Base-by-base conservation (phyloP, 768 basidiomycete species). In the Leucocoprinus leucothites region DNA sequence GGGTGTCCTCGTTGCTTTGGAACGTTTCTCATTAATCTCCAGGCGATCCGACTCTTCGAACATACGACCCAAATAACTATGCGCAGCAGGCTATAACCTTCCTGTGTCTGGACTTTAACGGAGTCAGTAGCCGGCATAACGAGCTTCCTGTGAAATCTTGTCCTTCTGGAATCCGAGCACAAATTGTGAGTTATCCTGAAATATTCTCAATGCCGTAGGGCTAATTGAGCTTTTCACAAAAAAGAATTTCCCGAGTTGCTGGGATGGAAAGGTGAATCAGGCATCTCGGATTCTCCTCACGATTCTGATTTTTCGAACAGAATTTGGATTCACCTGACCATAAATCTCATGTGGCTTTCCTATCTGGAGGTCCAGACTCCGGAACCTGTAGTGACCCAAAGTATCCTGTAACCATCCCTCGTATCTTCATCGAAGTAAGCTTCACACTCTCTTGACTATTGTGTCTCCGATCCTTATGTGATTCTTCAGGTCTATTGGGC, bases 161-260 rank as follows among this genome's bases (percentile, higher is more conserved):
- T 64, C 73, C 81, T 35, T 71, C 67, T 52, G 80, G 80, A 50
- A 65, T 81, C 48, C 77, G 80, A 46, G 71, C 79, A 51, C 78
- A 82, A 60, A 70, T 82, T 47, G 79, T 79, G 61, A 46, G 75
- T 70, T n/a, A n/a, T 2, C 2, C 36, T n/a, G 51, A 25, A 44
- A 40, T n/a, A n/a, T n/a, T n/a, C n/a, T n/a, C n/a, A n/a, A n/a
- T n/a, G n/a, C n/a, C n/a, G n/a, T n/a, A n/a, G n/a, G n/a, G n/a
- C n/a, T n/a, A n/a, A n/a, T n/a, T n/a, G n/a, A n/a, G n/a, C n/a
- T n/a, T n/a, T n/a, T n/a, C n/a, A n/a, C n/a, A n/a, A n/a, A n/a
- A n/a, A n/a, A 81, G 77, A 80, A 79, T 60, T 78, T 80, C 67
- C 77, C 74, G 7, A 80, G 75, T 56, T 82, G 80, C 63, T 82